Percentiles rank a stretch among this genome's conserved stretches.
phyloP scores from a whole-genome alignment of 768 basidiomycete species.

The Russula virescens region DNA sequence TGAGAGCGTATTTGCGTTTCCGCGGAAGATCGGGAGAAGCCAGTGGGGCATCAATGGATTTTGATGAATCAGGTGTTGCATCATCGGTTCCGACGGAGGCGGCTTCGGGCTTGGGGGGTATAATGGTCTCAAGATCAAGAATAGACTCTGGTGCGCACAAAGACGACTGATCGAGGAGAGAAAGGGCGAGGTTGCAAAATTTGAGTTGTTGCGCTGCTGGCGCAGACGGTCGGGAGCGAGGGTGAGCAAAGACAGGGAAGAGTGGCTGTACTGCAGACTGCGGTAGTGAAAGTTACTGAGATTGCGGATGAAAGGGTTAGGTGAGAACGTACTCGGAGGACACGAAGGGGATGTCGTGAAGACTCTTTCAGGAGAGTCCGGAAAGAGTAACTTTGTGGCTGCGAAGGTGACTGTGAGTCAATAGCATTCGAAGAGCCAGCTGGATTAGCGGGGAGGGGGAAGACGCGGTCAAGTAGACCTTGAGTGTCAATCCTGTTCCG shows the following conservation, averaged over 20 bases:
- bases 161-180: slow-evolving; percentile 68
- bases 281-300: slow-evolving; percentile 15
- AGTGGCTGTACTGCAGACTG: slow-evolving; percentile 64
- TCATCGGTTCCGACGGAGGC: slow-evolving; percentile 18
- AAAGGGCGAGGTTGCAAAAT: slow-evolving; percentile 69
- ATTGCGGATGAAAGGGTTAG: neutral
- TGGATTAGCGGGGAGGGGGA: slow-evolving; percentile 45
- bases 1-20: slow-evolving; percentile 61
- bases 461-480: slow-evolving; percentile 75
- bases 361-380: slow-evolving; percentile 53
- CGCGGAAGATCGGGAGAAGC: slow-evolving; percentile 18
- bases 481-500: slow-evolving; percentile 61
- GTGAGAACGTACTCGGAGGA: slow-evolving; percentile 47
- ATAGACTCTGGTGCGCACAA: slow-evolving; percentile 41
- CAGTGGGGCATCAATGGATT: slow-evolving; percentile 31
- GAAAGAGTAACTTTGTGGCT: slow-evolving; percentile 40
- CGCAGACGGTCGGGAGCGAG: slow-evolving; percentile 55
- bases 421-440: slow-evolving; percentile 36
- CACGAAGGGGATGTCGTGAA: slow-evolving; percentile 46
- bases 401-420: slow-evolving; percentile 25
- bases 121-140: slow-evolving; percentile 42
- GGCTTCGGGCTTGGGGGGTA: slow-evolving; percentile 29
- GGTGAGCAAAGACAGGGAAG: slow-evolving; percentile 60
- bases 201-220: slow-evolving; percentile 63
- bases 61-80: slow-evolving; percentile 28